phyloP scores from a whole-genome alignment of 129 eudicot species.

The Artemisia tridentata region DNA sequence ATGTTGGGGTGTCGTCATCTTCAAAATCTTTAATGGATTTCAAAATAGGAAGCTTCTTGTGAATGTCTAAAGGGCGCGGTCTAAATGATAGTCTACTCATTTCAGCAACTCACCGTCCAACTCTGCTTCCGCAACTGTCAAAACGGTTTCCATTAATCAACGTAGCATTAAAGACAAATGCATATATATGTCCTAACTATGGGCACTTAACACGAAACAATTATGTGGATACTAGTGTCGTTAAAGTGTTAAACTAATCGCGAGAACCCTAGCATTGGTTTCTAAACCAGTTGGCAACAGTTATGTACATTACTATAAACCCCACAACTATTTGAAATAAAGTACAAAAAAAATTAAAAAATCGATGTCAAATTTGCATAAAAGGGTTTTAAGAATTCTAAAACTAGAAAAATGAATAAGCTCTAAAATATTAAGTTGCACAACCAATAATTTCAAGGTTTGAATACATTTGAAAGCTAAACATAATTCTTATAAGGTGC shows the following conservation, averaged over 20 bases:
- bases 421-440: too few species aligned
- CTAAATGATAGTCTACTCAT: conserved; percentile 91
- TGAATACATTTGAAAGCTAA: too few species aligned
- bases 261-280: not conserved
- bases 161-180: too few species aligned
- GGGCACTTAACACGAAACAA: too few species aligned
- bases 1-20: conserved; percentile 81
- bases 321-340: conserved; percentile 5
- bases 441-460: too few species aligned
- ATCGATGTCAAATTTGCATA: too few species aligned
- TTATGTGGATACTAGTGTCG: not conserved
- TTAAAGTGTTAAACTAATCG: too few species aligned
- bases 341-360: not conserved
- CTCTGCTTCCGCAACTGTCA: conserved; percentile 8
- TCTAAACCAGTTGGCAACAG: not conserved
- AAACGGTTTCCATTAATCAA: too few species aligned
- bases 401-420: too few species aligned
- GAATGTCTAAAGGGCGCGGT: conserved; percentile 89
- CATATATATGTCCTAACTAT: too few species aligned
- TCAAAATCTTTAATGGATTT: conserved; percentile 85
- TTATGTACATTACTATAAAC: not conserved
- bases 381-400: too few species aligned
- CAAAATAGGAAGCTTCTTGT: conserved; percentile 88
- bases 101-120: conserved; percentile 34
- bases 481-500: too few species aligned